Base-by-base conservation (phyloP, 1,284 basidiomycete species). In the Grifola frondosa region DNA sequence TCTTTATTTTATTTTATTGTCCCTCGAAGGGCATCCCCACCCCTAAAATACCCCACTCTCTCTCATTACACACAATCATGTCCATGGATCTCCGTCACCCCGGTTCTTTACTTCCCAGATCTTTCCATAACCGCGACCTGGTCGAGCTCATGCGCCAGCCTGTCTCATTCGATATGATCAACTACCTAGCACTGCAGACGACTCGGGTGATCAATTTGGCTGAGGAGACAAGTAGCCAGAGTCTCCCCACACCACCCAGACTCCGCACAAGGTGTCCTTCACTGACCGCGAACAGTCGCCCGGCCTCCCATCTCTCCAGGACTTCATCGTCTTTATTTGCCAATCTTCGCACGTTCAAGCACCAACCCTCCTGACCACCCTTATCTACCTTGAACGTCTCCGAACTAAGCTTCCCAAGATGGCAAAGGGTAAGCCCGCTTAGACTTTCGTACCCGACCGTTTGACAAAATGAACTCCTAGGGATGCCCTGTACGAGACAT, bases 341-440 rank as follows among this genome's bases (percentile, higher is more conserved):
- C 75, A 86, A 57, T 78, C 81, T 60, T 91, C 91, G 42, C 92
- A 94, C 62, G 92, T 98, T 30, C 91, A 95, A 66, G 91, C 91
- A 3, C 79, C 92, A 12, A 98, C 94, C 29, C 78, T 99, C 44
- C 81, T 98, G 47, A 84, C 91, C 36, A 97, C 95, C 17, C 77
- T 98, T 61, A 78, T 98, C 58, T 98, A 96, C 73, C 84, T 98
- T 46, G 90, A 97, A 56, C 81, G 96, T 32, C 76, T 99, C 42
- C 80, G 86, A 40, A 67, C 77, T 35, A 88, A 88, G 60, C 73
- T 98, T 34, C 91, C 94, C 9, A 77, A 82, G 43, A 80, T 92
- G 66, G 82, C 91, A 35, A 93, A 91, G 76, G 95, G 95, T 86
- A 53, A 51, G 68, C 62, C 29, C 40, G 10, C 13, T 23, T n/a